Evolutionary conservation across 768 basidiomycete species (phyloP), one percentile per base, ranked within the genome.

Genomic region (Trametes cinnabarina): DNA sequence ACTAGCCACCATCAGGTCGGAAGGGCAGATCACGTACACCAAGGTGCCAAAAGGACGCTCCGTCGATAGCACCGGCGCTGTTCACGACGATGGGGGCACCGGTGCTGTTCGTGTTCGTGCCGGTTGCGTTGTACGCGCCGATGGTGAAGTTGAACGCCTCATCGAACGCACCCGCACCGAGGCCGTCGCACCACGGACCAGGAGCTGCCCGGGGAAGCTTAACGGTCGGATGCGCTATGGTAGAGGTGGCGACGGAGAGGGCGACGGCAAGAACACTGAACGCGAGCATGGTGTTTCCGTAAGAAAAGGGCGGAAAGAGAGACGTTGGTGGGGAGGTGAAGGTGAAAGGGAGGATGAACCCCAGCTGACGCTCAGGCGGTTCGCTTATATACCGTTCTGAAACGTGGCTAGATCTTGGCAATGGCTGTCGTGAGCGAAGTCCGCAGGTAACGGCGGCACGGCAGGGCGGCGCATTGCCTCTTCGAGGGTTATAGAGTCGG

Each of bases 31-130:
- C 11, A 71, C 76, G 37, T 57, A 82, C 81, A 41, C 79, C 79
- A 19, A 79, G 73, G 11, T 77, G 75, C 54, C 78, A 70, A 50
- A 78, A 73, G 19, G 64, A 62, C 19, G 73, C 69, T 25, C 79
- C 81, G 2, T 66, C 53, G 26, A 55, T 62, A 10, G 66, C 63
- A 28, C 66, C 66, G 5, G 58, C 65, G 68, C 75, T 35, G 71
- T 73, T 57, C 74, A 79, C 71, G 23, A 81, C 81, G 40, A 82
- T 65, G 10, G 81, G 79, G 3, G 67, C 75, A 0, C 80, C 81
- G 1, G 78, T 81, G 22, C 58, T 53, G 64, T 81, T 80, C 3
- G 72, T 62, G 58, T 82, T 81, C 4, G 74, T 68, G 8, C 68
- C 61, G 1, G 77, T 75, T 14, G 68, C 64, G 63, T 81, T 80